Evolutionary conservation across 495 filamentous ascomycete genomes (phyloP), one percentile per base, ranked within the genome.

Genomic region (Penicillium macrosclerotiorum): DNA sequence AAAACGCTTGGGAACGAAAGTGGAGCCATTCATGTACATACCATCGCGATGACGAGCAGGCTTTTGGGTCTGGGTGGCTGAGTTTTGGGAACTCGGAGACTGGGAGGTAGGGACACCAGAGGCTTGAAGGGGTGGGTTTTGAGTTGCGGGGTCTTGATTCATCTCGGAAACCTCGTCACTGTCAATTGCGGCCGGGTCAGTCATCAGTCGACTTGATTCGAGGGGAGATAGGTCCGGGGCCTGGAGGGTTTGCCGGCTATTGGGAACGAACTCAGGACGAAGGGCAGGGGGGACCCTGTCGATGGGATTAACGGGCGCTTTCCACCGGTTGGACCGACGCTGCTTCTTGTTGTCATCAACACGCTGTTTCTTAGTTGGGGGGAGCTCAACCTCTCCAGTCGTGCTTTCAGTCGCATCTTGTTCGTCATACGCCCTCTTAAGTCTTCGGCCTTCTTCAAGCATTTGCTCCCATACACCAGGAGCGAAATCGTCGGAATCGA

Each of bases 161-260:
- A 18, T 35, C 14, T 35, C 13, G n/a, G n/a, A n/a, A n/a, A n/a
- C n/a, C n/a, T n/a, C n/a, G n/a, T n/a, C n/a, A n/a, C n/a, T n/a
- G n/a, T n/a, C n/a, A n/a, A n/a, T n/a, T n/a, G n/a, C n/a, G n/a
- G n/a, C n/a, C n/a, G 26, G 26, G 7, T 38, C 41, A 18, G 16
- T n/a, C 9, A 45, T 3, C 35, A 45, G 23, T 20, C 29, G 24
- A 32, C 41, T 51, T 14, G 47, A 51, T 4, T 51, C 47, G 12
- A 51, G 44, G 4, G 47, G 33, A 8, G 40, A 37, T 16, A 51
- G 29, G n/a, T 44, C 40, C 12, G 47, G 40, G 0, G 27, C 17
- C 27, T n/a, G 8, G 27, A 37, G 31, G 8, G 47, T 45, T 8
- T 35, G 18, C 37, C 40, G 40, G 13, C 35, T 11, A 22, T 50